Evolutionary conservation across 169 alveolate species (phyloP).

Genomic region (Eimeria zaria): DNA sequence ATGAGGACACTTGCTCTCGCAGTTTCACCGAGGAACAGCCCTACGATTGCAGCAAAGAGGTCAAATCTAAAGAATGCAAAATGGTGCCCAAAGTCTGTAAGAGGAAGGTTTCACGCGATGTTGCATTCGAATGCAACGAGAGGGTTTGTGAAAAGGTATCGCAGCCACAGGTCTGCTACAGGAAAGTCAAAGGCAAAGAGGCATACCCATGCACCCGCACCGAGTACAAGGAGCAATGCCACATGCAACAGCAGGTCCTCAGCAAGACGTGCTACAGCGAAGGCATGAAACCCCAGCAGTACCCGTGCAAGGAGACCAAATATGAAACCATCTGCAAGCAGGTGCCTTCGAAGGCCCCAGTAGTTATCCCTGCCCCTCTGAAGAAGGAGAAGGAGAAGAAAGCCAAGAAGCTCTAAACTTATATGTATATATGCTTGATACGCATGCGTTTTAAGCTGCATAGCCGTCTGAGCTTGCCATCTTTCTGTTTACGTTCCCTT

Average conservation of each 20-base stretch:
- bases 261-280: constrained; percentile 82
- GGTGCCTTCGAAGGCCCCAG: constrained; percentile 35
- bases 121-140: constrained; percentile 82
- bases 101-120: constrained; percentile 75
- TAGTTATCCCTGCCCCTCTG: constrained; percentile 45
- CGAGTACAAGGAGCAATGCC: constrained; percentile 74
- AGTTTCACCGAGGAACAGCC: constrained; percentile 66
- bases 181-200: constrained; percentile 61
- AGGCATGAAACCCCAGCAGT: constrained; percentile 79
- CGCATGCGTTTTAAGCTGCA: constrained; percentile 82
- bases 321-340: constrained; percentile 80
- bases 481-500: constrained; percentile 32
- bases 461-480: constrained; percentile 56
- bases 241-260: constrained; percentile 46
- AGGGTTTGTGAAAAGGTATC: constrained; percentile 74
- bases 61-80: constrained; percentile 73
- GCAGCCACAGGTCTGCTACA: constrained; percentile 78
- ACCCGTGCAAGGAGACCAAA: constrained; percentile 82
- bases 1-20: constrained; percentile 82
- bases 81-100: constrained; percentile 70
- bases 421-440: neutral
- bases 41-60: constrained; percentile 81
- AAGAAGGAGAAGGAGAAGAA: constrained; percentile 51
- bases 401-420: constrained; percentile 38
- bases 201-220: constrained; percentile 82